A percentile compares a stretch with the other conserved stretches of the same genome.
phyloP scores from a whole-genome alignment of 2,329 filamentous ascomycete species.

The Aspergillus quadrilineatus region DNA sequence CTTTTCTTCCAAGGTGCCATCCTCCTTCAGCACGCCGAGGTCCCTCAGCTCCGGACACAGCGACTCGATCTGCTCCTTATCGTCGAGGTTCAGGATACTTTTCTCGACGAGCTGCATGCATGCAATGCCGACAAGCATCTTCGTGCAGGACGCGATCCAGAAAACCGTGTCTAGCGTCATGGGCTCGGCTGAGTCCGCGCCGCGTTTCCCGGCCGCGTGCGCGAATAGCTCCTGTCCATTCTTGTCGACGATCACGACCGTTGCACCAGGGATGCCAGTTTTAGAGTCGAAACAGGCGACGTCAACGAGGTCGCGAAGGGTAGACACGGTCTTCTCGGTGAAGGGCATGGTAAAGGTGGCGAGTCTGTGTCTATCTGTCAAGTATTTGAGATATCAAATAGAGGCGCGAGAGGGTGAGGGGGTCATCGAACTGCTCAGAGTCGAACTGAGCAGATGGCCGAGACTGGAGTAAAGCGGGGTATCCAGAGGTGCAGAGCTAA shows the following conservation, averaged over 20 bases:
- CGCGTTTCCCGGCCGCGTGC: slow-evolving; percentile 51
- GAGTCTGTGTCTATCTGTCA: too few species aligned
- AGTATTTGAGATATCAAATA: too few species aligned
- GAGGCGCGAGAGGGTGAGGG: too few species aligned
- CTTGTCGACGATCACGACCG: slow-evolving; percentile 50
- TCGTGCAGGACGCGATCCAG: slow-evolving; percentile 57
- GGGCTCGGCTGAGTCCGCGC: slow-evolving; percentile 39
- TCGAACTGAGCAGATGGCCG: too few species aligned
- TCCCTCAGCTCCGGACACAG: slow-evolving; percentile 46
- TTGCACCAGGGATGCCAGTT: slow-evolving; percentile 47
- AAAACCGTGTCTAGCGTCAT: slow-evolving; percentile 63
- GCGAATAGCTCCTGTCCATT: slow-evolving; percentile 50
- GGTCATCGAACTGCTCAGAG: too few species aligned
- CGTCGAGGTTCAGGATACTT: slow-evolving; percentile 43
- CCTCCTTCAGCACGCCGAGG: slow-evolving; percentile 41
- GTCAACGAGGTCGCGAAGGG: slow-evolving; percentile 8
- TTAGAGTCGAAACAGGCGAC: slow-evolving; percentile 28
- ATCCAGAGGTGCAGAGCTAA: too few species aligned
- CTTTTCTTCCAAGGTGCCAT: slow-evolving; percentile 43
- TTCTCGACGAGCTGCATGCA: slow-evolving; percentile 51
- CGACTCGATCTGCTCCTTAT: slow-evolving; percentile 39
- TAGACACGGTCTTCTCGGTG: neutral
- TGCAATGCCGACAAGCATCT: slow-evolving; percentile 45
- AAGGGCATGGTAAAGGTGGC: neutral
- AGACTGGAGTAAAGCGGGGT: too few species aligned